Conservation (phyloP, 2,329 filamentous ascomycete genomes). For the Colletotrichum spaethianum region DNA sequence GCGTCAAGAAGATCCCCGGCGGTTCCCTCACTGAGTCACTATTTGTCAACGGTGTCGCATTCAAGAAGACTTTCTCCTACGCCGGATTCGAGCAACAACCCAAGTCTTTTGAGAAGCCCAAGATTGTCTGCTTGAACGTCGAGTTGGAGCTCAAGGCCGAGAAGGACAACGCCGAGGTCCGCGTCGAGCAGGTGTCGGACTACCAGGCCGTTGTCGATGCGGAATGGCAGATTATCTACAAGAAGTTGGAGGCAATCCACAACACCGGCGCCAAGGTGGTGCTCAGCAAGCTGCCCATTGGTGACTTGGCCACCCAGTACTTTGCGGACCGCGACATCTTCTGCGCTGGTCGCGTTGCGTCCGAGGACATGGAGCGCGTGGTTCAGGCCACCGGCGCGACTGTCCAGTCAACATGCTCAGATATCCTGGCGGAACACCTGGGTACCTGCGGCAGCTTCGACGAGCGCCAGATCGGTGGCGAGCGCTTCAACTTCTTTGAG, state of each 20-base stretch:
- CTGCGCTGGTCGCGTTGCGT: constrained; percentile 93
- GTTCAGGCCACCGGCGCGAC: constrained; percentile 94
- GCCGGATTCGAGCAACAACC: constrained; percentile 99
- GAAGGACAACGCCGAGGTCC: constrained; percentile 98
- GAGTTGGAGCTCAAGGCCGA: constrained; percentile 98
- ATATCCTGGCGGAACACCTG: constrained; percentile 90
- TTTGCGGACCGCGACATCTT: constrained; percentile 99
- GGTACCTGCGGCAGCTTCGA: constrained; percentile 93
- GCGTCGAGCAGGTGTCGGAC: constrained; percentile 97
- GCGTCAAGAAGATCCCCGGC: constrained; percentile 97
- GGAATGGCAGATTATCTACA: constrained; percentile 99
- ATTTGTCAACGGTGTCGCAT: constrained; percentile 97
- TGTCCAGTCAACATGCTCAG: constrained; percentile 95
- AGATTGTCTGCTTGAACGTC: constrained; percentile 97
- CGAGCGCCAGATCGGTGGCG: constrained; percentile 96
- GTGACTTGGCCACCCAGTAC: constrained; percentile 96
- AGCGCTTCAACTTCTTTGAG: constrained; percentile 99
- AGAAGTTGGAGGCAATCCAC: constrained; percentile 96
- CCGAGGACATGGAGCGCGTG: constrained; percentile 95
- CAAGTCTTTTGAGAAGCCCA: constrained; percentile 93
- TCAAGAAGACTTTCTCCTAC: constrained; percentile 99
- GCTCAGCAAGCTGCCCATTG: constrained; percentile 96
- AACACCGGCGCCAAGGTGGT: constrained; percentile 98
- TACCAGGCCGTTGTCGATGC: constrained; percentile 99
- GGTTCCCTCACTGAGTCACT: constrained; percentile 96